Evolutionary conservation across 2,329 filamentous ascomycete genomes (phyloP).

Genomic region (Colletotrichum salicis): DNA sequence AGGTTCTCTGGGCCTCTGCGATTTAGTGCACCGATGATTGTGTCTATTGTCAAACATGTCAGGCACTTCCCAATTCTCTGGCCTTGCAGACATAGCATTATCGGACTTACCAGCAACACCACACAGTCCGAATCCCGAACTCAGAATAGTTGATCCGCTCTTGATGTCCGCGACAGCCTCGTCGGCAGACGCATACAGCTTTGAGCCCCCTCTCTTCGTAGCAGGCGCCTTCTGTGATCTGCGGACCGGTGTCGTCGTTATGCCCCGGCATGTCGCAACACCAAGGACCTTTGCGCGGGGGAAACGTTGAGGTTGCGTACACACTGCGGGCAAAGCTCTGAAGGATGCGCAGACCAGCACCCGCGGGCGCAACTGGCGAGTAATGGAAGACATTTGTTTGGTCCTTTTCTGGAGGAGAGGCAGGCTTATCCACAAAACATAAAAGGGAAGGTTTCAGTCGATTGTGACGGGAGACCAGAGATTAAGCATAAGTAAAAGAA

Average conservation of each 20-base stretch:
- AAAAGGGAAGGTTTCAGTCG: background rate
- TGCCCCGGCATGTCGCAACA: conserved; percentile 18
- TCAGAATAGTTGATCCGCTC: conserved; percentile 76
- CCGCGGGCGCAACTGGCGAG: conserved; percentile 30
- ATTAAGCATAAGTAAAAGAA: background rate
- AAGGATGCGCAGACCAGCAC: conserved; percentile 25
- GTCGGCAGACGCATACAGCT: conserved; percentile 67
- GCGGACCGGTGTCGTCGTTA: conserved; percentile 9
- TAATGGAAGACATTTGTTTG: conserved; percentile 20
- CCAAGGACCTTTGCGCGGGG: conserved; percentile 22
- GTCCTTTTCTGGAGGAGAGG: too few relatives aligned
- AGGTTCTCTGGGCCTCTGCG: conserved; percentile 69
- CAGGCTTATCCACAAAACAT: background rate
- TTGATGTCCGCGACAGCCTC: conserved; percentile 77
- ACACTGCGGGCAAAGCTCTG: conserved; percentile 6
- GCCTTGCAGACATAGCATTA: conserved; percentile 33
- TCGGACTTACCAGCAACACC: conserved; percentile 71
- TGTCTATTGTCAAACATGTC: conserved; percentile 59
- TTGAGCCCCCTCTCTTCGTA: conserved; percentile 51
- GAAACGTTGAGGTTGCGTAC: conserved; percentile 28
- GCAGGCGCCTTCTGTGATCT: conserved; percentile 27
- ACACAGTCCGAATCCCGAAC: conserved; percentile 85
- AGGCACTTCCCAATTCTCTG: background rate
- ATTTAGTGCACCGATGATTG: conserved; percentile 75
- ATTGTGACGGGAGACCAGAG: background rate